Base-by-base conservation (phyloP, 805 yeast species). In the fission yeast (Schizosaccharomyces pombe) region DNA sequence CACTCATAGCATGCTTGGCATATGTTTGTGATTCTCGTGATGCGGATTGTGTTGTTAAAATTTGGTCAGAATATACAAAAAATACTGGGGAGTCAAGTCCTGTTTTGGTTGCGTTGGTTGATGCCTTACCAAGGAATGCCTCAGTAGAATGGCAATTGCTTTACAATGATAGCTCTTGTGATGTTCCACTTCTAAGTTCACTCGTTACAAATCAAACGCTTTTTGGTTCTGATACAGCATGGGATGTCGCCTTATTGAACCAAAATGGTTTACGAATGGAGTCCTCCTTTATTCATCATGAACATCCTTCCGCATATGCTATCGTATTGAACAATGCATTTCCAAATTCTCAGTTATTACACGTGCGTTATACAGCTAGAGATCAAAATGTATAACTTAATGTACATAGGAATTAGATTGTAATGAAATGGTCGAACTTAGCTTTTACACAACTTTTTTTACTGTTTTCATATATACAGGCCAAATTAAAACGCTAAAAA, bases 41-140 rank as follows among this genome's bases (percentile, higher is more conserved):
- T 0, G 32, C 61, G 31, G 37, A 57, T 32, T 24, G 14, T 5
- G 47, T 14, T n/a, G 55, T 47, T 54, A 0, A 59, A 66, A 53
- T 67, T 72, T 0, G 56, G 62, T 0, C 47, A 62, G 3, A 75
- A 70, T 0, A 56, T 63, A 1, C 58, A 64, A 22, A 37, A 51
- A 52, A 39, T 22, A 19, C 5, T 5, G 31, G 19, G 29, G 16
- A 19, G 3, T 30, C 22, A 2, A 60, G 65, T 47, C 60, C 61
- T 9, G 62, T 81, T 37, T 62, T 78, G 11, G 68, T 81, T 11
- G 80, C 76, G 0, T 70, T 73, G 59, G 80, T 82, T 0, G 64
- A 69, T 0, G 71, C 66, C 33, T 67, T 85, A 53, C 94, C 94
- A 4, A 74, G 73, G 54, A 68, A 69, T 40, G 85, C 87, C 0